Evolutionary conservation across 805 yeast genomes (phyloP).

Genomic region (Maudiozyma bulderi): DNA sequence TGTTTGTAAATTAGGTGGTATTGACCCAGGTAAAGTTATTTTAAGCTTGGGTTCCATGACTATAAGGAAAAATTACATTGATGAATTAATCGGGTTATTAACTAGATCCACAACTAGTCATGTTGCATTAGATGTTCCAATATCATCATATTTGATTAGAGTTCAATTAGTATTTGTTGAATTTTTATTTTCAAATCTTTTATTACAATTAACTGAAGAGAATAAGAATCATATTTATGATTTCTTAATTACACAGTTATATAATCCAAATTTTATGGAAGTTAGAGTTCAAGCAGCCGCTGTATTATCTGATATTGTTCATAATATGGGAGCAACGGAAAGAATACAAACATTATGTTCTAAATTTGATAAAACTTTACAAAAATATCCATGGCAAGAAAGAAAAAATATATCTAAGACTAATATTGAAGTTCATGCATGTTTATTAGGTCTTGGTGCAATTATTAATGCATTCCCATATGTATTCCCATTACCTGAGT

Average conservation of each 20-base stretch:
- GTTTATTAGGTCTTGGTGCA: constrained; percentile 82
- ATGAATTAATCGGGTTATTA: background rate
- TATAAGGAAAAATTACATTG: constrained; percentile 26
- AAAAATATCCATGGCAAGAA: constrained; percentile 20
- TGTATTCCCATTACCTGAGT: constrained; percentile 77
- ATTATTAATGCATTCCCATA: constrained; percentile 85
- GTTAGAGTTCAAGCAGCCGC: constrained; percentile 65
- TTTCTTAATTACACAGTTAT: constrained; percentile 38
- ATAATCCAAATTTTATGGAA: constrained; percentile 58
- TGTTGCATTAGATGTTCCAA: constrained; percentile 5
- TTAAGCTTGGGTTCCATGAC: constrained; percentile 40
- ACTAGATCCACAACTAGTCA: background rate
- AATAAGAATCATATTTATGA: constrained; percentile 44
- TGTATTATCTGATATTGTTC: constrained; percentile 73
- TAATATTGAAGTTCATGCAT: constrained; percentile 58
- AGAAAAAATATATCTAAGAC: constrained; percentile 32
- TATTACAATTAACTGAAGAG: constrained; percentile 39
- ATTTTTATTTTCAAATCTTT: constrained; percentile 58
- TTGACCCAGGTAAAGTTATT: constrained; percentile 44
- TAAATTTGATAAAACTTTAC: constrained; percentile 30
- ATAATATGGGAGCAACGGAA: constrained; percentile 34
- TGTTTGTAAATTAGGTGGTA: constrained; percentile 60
- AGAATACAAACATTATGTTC: constrained; percentile 36
- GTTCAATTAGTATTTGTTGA: constrained; percentile 63
- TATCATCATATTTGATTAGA: constrained; percentile 51